Evolutionary conservation across 345 rosid species (phyloP).

Genomic region (Hibiscus tridactylites): DNA sequence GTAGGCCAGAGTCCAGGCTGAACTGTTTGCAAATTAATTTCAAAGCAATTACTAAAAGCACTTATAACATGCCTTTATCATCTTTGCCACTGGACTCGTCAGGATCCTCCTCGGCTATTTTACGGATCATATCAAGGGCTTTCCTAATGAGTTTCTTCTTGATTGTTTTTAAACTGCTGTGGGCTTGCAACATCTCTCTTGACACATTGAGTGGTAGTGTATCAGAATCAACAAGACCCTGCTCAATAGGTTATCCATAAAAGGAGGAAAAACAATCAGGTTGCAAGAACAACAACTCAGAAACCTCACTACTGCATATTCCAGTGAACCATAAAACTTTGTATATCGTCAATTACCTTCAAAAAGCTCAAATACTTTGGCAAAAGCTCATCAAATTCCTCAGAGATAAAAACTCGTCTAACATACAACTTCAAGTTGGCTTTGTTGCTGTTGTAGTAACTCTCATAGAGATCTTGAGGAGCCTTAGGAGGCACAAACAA

Average conservation of each 20-base stretch:
- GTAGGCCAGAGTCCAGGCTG: neutral
- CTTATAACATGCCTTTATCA: conserved; percentile 46
- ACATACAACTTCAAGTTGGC: conserved; percentile 90
- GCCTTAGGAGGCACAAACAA: conserved; percentile 97
- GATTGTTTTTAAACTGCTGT: conserved; percentile 89
- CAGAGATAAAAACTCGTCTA: conserved; percentile 93
- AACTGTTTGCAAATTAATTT: neutral
- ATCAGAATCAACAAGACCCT: conserved; percentile 99
- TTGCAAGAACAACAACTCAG: neutral
- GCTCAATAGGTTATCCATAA: conserved; percentile 18
- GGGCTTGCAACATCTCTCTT: conserved; percentile 96
- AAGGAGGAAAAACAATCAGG: conserved; percentile 11
- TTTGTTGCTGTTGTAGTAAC: conserved; percentile 70
- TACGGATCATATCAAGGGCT: conserved; percentile 96
- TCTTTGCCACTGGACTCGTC: conserved; percentile 69
- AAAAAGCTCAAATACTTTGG: conserved; percentile 92
- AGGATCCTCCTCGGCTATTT: conserved; percentile 89
- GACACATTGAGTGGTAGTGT: conserved; percentile 91
- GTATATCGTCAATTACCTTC: conserved; percentile 38
- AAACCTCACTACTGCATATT: neutral
- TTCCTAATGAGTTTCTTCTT: conserved; percentile 95
- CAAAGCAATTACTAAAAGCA: neutral
- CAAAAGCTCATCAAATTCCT: conserved; percentile 94
- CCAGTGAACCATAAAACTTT: neutral
- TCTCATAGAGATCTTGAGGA: conserved; percentile 83